Conservation (phyloP, 208 protist genomes). For the Acanthamoeba lugdunensis region DNA sequence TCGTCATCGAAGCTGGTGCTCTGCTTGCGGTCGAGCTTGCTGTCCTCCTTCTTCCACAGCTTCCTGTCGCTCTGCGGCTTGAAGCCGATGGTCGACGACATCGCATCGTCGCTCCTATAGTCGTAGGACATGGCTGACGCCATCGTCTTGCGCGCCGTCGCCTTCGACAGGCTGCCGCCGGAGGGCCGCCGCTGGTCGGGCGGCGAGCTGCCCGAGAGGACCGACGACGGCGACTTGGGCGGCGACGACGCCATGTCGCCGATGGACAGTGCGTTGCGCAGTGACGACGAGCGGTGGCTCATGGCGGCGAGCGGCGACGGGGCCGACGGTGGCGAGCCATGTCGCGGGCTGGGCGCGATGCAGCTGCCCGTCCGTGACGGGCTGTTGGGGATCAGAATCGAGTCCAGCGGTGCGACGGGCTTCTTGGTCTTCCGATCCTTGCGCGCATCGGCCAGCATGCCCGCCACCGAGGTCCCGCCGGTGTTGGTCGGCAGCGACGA, state of each 20-base stretch:
- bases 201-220: neutral
- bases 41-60: neutral
- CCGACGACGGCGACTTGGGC: neutral
- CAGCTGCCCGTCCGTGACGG: neutral
- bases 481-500: neutral
- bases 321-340: neutral
- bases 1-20: neutral
- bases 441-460: neutral
- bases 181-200: neutral
- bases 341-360: neutral
- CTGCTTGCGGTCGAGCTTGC: neutral
- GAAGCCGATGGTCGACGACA: neutral
- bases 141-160: neutral
- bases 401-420: neutral
- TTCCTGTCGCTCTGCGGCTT: neutral
- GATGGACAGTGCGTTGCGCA: neutral
- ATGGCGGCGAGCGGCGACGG: neutral
- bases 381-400: neutral
- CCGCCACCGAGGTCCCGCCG: no score
- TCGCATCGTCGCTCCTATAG: neutral
- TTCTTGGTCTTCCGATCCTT: neutral
- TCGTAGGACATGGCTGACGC: neutral
- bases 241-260: neutral
- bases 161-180: neutral
- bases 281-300: conserved; percentile 1